Base-by-base conservation (phyloP, 768 basidiomycete genomes). In the Suillus luteus region DNA sequence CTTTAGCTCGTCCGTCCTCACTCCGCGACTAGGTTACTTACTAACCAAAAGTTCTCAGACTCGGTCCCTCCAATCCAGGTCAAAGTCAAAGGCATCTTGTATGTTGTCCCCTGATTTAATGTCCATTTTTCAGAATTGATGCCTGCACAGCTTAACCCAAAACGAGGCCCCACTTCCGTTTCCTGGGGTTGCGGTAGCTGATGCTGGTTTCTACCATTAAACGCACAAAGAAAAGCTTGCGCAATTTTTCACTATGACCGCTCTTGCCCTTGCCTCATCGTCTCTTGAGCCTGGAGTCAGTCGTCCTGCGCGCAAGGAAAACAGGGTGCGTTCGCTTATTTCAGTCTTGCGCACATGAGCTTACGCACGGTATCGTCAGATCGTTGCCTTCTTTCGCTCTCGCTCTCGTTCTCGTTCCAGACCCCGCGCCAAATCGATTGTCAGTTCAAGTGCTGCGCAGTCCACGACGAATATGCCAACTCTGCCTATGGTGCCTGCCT, bases 351-450 rank as follows among this genome's bases (percentile, higher is more conserved):
- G 43, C 59, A 60, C 27, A 58, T 37, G 37, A 54, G 14, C 54
- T 61, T 19, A 48, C 57, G 40, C 44, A 8, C 52, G 22, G 7
- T 46, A 4, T 5, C 59, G 59, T 55, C 68, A 91, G 89, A 75
- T 91, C 70, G 86, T 84, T 68, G 82, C 79, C 33, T 89, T 91
- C 75, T 77, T 75, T 44, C 83, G 85, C 71, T 89, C 88, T n/a
- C 87, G 86, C 46, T 86, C 88, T 17, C 80, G 82, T 14, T 73
- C 79, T 19, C 71, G 72, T 9, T 55, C 87, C 44, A 78, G 81
- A 33, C 70, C 76, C 31, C 62, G 57, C 22, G 17, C 61, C 54
- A 68, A 68, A 10, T 61, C 59, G 11, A 41, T 19, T 40, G n/a
- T 49, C 17, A 15, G 40, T 12, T 46, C 65, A 10, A 44, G 64